Conservation (phyloP, 129 eudicot species). For the Pittosporum tobira region DNA sequence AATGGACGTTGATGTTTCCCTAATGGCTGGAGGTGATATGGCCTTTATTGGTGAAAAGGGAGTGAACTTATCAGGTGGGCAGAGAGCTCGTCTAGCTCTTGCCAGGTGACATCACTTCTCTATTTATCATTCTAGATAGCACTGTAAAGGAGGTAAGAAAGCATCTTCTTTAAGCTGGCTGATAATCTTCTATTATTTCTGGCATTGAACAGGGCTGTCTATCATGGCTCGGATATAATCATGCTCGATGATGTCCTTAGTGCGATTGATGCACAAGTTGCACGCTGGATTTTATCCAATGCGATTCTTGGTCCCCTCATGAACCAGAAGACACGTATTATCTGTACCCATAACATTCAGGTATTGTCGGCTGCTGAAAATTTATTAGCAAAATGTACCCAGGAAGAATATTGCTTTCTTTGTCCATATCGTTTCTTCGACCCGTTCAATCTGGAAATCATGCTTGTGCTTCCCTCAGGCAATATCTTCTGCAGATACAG, state of each 20-base stretch:
- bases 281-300: conserved; percentile 56
- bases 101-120: conserved; percentile 49
- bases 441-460: not conserved
- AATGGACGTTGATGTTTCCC: conserved; percentile 68
- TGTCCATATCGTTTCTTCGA: not conserved
- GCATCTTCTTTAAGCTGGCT: conserved; percentile 3
- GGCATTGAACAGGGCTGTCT: conserved; percentile 66
- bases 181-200: conserved; percentile 1
- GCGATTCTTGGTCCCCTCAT: conserved; percentile 75
- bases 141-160: conserved; percentile 7
- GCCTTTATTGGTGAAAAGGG: conserved; percentile 90
- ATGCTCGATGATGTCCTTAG: conserved; percentile 96
- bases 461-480: conserved; percentile 46
- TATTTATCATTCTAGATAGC: conserved; percentile 1
- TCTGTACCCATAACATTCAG: conserved; percentile 89
- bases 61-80: conserved; percentile 84
- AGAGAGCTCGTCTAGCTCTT: conserved; percentile 92
- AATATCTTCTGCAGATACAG: conserved; percentile 63
- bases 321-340: conserved; percentile 64
- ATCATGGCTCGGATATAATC: conserved; percentile 53
- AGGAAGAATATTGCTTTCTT: not conserved
- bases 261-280: conserved; percentile 98
- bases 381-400: too few species aligned
- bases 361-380: conserved; percentile 20
- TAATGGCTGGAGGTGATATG: conserved; percentile 87